Percentiles rank a stretch among this genome's conserved stretches.
Evolutionary conservation across 768 basidiomycete species (phyloP).

Genomic region (Lactarius psammicola): DNA sequence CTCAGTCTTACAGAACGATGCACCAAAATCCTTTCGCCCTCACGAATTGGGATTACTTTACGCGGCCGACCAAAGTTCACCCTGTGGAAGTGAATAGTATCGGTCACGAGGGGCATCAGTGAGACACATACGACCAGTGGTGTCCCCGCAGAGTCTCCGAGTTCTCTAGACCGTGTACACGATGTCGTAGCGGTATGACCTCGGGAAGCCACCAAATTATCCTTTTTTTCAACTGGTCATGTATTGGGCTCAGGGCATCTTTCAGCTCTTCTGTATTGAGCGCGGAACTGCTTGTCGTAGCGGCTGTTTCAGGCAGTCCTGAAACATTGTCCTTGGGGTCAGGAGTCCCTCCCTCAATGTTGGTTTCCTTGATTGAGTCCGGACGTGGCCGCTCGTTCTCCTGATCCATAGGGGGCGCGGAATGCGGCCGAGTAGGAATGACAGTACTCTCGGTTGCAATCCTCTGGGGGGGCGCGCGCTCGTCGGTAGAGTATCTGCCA

Average conservation of each 20-base stretch:
- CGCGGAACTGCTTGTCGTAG: slow-evolving; percentile 24
- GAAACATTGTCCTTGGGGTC: slow-evolving; percentile 26
- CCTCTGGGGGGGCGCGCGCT: too few relatives aligned
- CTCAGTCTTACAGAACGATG: slow-evolving; percentile 17
- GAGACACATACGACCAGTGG: slow-evolving; percentile 11
- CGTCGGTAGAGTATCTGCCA: too few relatives aligned
- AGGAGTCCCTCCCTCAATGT: slow-evolving; percentile 32
- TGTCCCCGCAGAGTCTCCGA: background rate
- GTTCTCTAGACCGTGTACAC: background rate
- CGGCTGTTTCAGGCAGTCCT: slow-evolving; percentile 23
- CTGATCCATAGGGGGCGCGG: too few relatives aligned
- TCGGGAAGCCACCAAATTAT: slow-evolving; percentile 69
- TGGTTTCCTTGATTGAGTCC: slow-evolving; percentile 35
- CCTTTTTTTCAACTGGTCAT: slow-evolving; percentile 55
- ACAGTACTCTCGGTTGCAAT: too few relatives aligned
- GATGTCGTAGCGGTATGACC: slow-evolving; percentile 34
- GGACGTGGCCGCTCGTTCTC: background rate
- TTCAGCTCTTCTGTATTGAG: slow-evolving; percentile 51
- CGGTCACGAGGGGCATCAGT: too few relatives aligned
- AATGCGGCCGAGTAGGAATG: too few relatives aligned
- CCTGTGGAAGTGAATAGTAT: background rate
- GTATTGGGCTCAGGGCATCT: slow-evolving; percentile 52
- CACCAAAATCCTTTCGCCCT: slow-evolving; percentile 1
- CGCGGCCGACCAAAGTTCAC: slow-evolving; percentile 6
- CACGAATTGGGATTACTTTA: background rate